These are phyloP conservation scores for Plectranthus barbatus DNA, from an alignment of 257 asterid species.

Conservation along the genomic window DNA sequence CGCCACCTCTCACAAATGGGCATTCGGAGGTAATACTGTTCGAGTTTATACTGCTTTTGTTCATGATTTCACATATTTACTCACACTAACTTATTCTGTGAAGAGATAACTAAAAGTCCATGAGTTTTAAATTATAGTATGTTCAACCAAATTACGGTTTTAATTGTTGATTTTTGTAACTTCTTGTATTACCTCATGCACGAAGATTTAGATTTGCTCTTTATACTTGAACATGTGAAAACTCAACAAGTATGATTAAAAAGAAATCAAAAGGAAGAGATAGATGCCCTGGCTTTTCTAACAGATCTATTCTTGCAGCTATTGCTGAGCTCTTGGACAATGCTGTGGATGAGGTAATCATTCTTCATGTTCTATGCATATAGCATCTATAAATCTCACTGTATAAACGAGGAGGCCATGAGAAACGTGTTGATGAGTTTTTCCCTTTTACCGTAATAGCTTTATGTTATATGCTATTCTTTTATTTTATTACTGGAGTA, in stretches of 20 bases:
- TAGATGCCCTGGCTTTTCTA: not conserved
- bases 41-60: not conserved
- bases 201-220: not conserved
- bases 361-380: not conserved
- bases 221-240: not conserved
- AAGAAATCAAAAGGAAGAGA: not conserved
- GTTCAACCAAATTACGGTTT: not conserved
- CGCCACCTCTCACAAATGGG: conserved; percentile 97
- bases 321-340: conserved; percentile 93
- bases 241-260: not conserved
- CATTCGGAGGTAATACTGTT: conserved; percentile 64
- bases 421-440: not conserved
- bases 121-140: not conserved
- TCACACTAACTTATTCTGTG: not conserved
- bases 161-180: not conserved
- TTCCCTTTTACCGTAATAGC: not conserved
- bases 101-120: not conserved
- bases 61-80: not conserved
- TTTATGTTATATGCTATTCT: not conserved
- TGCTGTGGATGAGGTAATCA: conserved; percentile 88
- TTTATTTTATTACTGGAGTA: not conserved
- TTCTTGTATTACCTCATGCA: not conserved
- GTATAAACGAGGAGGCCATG: conserved; percentile 2
- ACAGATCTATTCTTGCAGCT: conserved; percentile 43
- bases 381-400: not conserved